Conservation (phyloP, 768 basidiomycete genomes). For the Multifurca ochricompacta region DNA sequence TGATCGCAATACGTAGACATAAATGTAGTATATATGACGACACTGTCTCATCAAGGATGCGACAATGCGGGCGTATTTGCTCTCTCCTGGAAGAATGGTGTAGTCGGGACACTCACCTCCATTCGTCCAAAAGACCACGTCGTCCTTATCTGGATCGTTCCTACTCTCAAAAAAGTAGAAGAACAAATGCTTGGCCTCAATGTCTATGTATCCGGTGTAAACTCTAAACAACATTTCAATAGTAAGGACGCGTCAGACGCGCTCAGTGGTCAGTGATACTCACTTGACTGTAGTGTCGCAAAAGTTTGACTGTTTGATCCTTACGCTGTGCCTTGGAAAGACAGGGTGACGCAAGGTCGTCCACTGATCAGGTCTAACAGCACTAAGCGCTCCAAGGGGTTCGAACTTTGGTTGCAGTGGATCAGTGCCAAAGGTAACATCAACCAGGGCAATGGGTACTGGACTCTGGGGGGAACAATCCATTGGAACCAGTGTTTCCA, state of each 20-base stretch:
- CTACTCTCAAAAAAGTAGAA: constrained; percentile 56
- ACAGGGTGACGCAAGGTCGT: constrained; percentile 35
- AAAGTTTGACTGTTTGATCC: constrained; percentile 36
- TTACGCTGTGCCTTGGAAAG: constrained; percentile 37
- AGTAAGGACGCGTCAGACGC: not conserved
- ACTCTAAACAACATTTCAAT: constrained; percentile 28
- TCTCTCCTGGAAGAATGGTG: too few relatives aligned
- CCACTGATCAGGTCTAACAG: constrained; percentile 29
- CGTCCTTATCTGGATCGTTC: constrained; percentile 27
- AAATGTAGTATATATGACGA: not conserved
- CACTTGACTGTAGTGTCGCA: constrained; percentile 35
- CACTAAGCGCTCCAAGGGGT: constrained; percentile 8
- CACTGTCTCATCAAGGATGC: constrained; percentile 19
- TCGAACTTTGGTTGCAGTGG: not conserved
- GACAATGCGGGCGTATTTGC: too few relatives aligned
- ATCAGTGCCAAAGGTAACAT: not conserved
- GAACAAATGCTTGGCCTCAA: constrained; percentile 55
- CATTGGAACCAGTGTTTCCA: not conserved
- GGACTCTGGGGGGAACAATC: not conserved
- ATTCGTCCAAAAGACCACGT: constrained; percentile 33
- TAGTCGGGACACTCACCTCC: constrained; percentile 28
- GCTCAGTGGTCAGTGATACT: constrained; percentile 3
- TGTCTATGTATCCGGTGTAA: constrained; percentile 64
- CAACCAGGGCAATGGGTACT: not conserved
- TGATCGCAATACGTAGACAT: not conserved